Evolutionary conservation across 2,329 filamentous ascomycete genomes (phyloP).

Genomic region (Aspergillus fumigatus): DNA sequence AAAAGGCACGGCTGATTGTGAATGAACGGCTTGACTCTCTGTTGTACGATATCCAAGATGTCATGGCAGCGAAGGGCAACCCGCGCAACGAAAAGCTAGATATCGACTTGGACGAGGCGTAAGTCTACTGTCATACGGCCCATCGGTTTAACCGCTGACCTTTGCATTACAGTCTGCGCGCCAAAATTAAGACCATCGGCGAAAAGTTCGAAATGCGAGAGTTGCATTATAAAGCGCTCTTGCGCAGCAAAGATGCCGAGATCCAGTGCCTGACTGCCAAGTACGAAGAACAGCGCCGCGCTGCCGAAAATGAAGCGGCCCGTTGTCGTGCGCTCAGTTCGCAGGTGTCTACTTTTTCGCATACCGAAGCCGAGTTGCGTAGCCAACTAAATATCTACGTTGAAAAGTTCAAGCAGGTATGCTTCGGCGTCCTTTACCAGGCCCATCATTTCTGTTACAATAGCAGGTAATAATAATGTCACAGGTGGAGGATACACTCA

Average conservation of each 20-base stretch:
- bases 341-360: slow-evolving; percentile 92
- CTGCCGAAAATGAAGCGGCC: slow-evolving; percentile 72
- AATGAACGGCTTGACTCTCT: slow-evolving; percentile 80
- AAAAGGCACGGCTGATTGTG: slow-evolving; percentile 73
- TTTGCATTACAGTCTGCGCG: slow-evolving; percentile 47
- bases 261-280: slow-evolving; percentile 87
- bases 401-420: slow-evolving; percentile 99
- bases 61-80: slow-evolving; percentile 80
- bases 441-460: slow-evolving; percentile 17
- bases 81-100: slow-evolving; percentile 76
- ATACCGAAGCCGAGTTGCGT: slow-evolving; percentile 88
- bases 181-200: slow-evolving; percentile 86
- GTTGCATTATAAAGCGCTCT: slow-evolving; percentile 83
- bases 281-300: slow-evolving; percentile 84
- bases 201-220: slow-evolving; percentile 97
- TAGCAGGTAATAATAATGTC: slow-evolving; percentile 43
- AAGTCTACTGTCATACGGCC: slow-evolving; percentile 34
- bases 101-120: slow-evolving; percentile 86
- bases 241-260: slow-evolving; percentile 93
- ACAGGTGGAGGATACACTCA: slow-evolving; percentile 96
- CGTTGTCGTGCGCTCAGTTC: slow-evolving; percentile 81
- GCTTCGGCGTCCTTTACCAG: slow-evolving; percentile 25
- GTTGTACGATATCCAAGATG: slow-evolving; percentile 78
- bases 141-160: slow-evolving; percentile 11
- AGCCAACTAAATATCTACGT: slow-evolving; percentile 98